These are phyloP conservation scores for Tolypocladium sp. DNA, from an alignment of 2,329 filamentous ascomycete genomes.

Conservation along the genomic window DNA sequence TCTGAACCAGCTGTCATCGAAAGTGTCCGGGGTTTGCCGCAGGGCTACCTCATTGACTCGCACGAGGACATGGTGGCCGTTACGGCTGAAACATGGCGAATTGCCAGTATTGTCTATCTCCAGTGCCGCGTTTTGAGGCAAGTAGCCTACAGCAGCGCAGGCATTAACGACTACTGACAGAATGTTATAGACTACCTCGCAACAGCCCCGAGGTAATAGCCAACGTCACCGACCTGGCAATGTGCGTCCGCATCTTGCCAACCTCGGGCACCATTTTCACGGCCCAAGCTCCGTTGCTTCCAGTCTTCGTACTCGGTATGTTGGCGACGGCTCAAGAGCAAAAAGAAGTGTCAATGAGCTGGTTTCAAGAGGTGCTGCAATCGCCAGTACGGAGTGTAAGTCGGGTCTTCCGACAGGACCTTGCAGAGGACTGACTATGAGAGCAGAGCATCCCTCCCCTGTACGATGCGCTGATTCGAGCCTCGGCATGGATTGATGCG, in stretches of 20 bases:
- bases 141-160: not conserved
- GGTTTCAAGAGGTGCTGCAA: slow-evolving; percentile 26
- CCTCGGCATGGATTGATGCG: slow-evolving; percentile 23
- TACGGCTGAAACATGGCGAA: slow-evolving; percentile 31
- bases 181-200: slow-evolving; percentile 21
- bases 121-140: slow-evolving; percentile 30
- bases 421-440: not conserved
- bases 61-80: slow-evolving; percentile 27
- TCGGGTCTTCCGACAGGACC: slow-evolving; percentile 7
- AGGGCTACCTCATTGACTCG: slow-evolving; percentile 15
- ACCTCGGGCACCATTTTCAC: slow-evolving; percentile 30
- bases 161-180: not conserved
- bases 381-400: slow-evolving; percentile 30
- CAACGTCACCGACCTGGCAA: slow-evolving; percentile 22
- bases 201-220: slow-evolving; percentile 23
- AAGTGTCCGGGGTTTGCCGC: slow-evolving; percentile 16
- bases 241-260: slow-evolving; percentile 29
- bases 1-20: slow-evolving; percentile 12
- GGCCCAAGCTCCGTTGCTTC: slow-evolving; percentile 30
- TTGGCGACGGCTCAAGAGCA: slow-evolving; percentile 20
- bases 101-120: slow-evolving; percentile 27
- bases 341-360: slow-evolving; percentile 16
- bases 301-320: slow-evolving; percentile 29
- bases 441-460: slow-evolving; percentile 29
- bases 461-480: slow-evolving; percentile 20